A percentile compares a stretch with the other conserved stretches of the same genome.
Evolutionary conservation across 352 stramenopile species (phyloP).

Genomic region (Globisporangium takayamanum): DNA sequence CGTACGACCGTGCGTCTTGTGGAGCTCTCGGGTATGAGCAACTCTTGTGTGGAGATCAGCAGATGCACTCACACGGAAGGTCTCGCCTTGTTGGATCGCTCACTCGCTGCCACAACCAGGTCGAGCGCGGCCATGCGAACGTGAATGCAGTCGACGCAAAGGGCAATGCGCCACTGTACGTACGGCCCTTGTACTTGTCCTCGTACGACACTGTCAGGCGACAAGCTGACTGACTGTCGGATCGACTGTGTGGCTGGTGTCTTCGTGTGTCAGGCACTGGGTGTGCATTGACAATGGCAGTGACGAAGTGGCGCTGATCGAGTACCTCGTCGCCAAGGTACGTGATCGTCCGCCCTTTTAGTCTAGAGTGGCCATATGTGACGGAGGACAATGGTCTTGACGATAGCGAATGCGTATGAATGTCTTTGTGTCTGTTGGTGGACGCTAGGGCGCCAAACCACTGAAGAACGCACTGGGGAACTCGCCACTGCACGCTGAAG

Average conservation of each 20-base stretch:
- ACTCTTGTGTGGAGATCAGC: neutral
- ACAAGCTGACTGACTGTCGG: neutral
- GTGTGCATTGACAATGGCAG: constrained; percentile 51
- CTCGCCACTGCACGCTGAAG: constrained; percentile 64
- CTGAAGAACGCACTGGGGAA: constrained; percentile 51
- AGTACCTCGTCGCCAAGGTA: constrained; percentile 59
- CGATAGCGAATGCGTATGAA: neutral
- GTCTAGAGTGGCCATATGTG: no score
- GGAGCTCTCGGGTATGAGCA: neutral
- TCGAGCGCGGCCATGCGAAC: constrained; percentile 49
- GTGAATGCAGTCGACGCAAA: constrained; percentile 58
- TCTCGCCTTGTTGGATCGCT: neutral
- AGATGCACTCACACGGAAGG: no score
- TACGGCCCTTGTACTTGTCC: neutral
- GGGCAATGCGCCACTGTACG: constrained; percentile 64
- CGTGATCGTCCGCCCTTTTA: neutral
- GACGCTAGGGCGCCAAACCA: constrained; percentile 46
- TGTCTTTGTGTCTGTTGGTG: neutral
- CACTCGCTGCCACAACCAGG: constrained; percentile 9
- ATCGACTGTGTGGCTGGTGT: neutral
- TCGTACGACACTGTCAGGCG: no score
- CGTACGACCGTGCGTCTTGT: neutral
- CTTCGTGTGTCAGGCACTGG: constrained; percentile 42
- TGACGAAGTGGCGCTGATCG: constrained; percentile 37
- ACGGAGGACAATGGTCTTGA: no score